A percentile compares a stretch with the other conserved stretches of the same genome.
Conservation (phyloP, 208 protist genomes). For the Wallacemonas sp. region DNA sequence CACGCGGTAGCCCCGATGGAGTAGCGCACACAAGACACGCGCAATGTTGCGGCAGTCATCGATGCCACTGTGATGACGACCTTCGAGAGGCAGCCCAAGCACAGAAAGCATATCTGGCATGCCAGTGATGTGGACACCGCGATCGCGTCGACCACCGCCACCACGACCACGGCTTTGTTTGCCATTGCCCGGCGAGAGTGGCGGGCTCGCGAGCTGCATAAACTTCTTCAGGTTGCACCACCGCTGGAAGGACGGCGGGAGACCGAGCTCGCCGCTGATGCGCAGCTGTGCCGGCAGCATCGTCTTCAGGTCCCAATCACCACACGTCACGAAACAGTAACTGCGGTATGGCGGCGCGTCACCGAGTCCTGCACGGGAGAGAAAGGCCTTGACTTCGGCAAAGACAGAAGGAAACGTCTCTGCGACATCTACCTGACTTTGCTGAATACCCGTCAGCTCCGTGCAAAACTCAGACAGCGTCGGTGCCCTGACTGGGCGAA, state of each 20-base stretch:
- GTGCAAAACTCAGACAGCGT: slow-evolving; percentile 84
- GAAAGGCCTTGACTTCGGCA: slow-evolving; percentile 56
- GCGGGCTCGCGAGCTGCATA: slow-evolving; percentile 35
- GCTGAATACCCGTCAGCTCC: slow-evolving; percentile 85
- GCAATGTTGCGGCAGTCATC: slow-evolving; percentile 95
- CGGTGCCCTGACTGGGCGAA: slow-evolving; percentile 61
- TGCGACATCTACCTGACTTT: slow-evolving; percentile 53
- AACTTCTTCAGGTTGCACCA: slow-evolving; percentile 93
- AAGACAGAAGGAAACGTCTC: slow-evolving; percentile 67
- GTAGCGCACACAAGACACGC: slow-evolving; percentile 45
- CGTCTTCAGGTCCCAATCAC: slow-evolving; percentile 93
- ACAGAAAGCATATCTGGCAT: slow-evolving; percentile 74
- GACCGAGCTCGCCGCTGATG: slow-evolving; percentile 23
- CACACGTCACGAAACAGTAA: slow-evolving; percentile 92
- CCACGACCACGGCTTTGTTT: not conserved
- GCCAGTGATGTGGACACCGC: slow-evolving; percentile 17
- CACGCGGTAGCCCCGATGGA: slow-evolving; percentile 45
- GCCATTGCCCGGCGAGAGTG: not conserved
- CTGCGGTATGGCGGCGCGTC: slow-evolving; percentile 45
- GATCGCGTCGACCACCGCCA: not conserved
- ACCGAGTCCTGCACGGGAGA: slow-evolving; percentile 42
- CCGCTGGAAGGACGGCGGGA: slow-evolving; percentile 31
- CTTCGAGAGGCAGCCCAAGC: slow-evolving; percentile 63
- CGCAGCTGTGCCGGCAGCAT: slow-evolving; percentile 78
- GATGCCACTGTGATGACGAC: slow-evolving; percentile 92